phyloP scores from a whole-genome alignment of 805 yeast species.

The Cephaloascus fragrans region DNA sequence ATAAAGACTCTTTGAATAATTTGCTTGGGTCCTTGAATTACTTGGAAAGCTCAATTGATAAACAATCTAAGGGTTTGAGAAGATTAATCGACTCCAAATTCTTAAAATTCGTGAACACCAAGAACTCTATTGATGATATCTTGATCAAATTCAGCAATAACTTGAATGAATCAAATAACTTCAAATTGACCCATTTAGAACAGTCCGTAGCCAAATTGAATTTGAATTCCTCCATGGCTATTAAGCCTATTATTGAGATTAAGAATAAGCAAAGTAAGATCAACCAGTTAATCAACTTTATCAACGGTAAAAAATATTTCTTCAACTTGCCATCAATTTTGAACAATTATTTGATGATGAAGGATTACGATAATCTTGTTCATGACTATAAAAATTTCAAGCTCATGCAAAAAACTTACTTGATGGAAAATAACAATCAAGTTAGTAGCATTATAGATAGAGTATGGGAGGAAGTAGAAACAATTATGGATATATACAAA shows the following conservation, averaged over 20 bases:
- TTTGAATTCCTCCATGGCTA: slow-evolving; percentile 35
- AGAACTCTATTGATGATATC: slow-evolving; percentile 53
- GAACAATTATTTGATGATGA: slow-evolving; percentile 26
- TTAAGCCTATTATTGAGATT: slow-evolving; percentile 51
- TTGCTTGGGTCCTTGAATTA: slow-evolving; percentile 35
- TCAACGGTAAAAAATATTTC: slow-evolving; percentile 41
- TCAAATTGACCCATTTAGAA: slow-evolving; percentile 1
- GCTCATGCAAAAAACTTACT: slow-evolving; percentile 3
- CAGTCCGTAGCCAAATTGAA: slow-evolving; percentile 14
- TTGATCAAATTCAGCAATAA: slow-evolving; percentile 35
- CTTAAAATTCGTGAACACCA: slow-evolving; percentile 53
- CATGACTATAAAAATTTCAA: slow-evolving; percentile 47
- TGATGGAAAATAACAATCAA: slow-evolving; percentile 4
- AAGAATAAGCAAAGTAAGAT: slow-evolving; percentile 38
- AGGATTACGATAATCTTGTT: slow-evolving; percentile 49
- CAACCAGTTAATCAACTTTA: slow-evolving; percentile 36
- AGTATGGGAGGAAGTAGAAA: slow-evolving; percentile 49
- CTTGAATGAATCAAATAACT: background rate
- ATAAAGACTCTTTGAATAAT: slow-evolving; percentile 41
- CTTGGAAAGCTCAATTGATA: slow-evolving; percentile 38
- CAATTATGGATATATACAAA: slow-evolving; percentile 44
- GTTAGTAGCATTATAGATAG: slow-evolving; percentile 27
- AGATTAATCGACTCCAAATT: slow-evolving; percentile 49
- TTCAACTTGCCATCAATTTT: slow-evolving; percentile 50
- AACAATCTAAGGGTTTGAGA: slow-evolving; percentile 40